These are phyloP conservation scores for Leccinum huronense DNA, from an alignment of 1,284 basidiomycete species.

Conservation along the genomic window DNA sequence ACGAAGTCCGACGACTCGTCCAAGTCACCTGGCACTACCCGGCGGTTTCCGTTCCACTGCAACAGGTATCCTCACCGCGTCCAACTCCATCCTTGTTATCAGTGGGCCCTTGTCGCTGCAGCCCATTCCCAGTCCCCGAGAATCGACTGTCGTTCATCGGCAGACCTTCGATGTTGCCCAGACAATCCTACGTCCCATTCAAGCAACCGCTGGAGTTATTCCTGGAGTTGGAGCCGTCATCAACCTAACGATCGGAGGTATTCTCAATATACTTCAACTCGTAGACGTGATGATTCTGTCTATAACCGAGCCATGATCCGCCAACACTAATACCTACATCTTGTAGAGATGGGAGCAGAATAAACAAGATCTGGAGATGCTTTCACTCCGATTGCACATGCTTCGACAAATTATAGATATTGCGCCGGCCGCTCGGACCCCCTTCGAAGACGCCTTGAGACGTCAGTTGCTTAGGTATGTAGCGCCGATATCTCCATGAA, in stretches of 20 bases:
- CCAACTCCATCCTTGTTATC: not conserved
- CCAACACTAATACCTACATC: not conserved
- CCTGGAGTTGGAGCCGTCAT: conserved; percentile 1
- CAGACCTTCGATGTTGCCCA: conserved; percentile 6
- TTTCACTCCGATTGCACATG: not conserved
- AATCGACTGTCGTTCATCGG: not conserved
- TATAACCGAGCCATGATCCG: not conserved
- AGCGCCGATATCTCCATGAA: not conserved
- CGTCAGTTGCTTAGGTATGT: not conserved
- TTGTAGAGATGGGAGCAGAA: not conserved
- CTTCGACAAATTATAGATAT: not conserved
- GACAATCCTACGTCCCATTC: not conserved
- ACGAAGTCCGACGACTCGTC: no score
- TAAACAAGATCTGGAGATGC: not conserved
- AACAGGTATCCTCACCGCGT: not conserved
- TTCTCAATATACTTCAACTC: conserved; percentile 4
- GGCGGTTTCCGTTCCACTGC: not conserved
- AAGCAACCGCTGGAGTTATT: not conserved
- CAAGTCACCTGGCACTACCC: not conserved
- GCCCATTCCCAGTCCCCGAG: not conserved
- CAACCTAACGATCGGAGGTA: not conserved
- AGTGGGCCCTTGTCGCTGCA: not conserved
- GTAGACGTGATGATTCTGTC: conserved; percentile 8
- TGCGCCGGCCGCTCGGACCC: conserved; percentile 1
- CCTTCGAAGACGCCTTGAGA: not conserved